phyloP scores from a whole-genome alignment of 768 basidiomycete genomes.

The Trametopsis cervina region DNA sequence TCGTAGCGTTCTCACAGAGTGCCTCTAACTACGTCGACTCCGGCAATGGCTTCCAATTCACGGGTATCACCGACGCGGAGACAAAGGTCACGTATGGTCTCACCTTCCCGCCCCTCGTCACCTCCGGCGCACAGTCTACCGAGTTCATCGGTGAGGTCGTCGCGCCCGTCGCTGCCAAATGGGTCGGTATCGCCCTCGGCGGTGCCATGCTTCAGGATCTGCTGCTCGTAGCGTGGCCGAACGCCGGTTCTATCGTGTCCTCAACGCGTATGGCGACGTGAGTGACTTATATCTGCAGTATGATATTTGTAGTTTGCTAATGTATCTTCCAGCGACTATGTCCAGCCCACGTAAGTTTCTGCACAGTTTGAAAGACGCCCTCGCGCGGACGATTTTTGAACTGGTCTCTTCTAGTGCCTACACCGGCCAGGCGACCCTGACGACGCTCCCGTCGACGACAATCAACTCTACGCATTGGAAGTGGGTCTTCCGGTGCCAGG shows the following conservation, averaged over 20 bases:
- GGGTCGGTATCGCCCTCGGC: conserved; percentile 48
- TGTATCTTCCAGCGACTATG: conserved; percentile 34
- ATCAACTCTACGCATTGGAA: conserved; percentile 61
- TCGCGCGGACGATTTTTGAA: background rate
- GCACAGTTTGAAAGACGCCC: background rate
- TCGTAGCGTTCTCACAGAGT: conserved; percentile 35
- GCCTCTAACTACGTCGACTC: conserved; percentile 41
- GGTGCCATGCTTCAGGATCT: conserved; percentile 51
- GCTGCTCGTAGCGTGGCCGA: conserved; percentile 56
- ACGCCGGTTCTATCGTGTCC: conserved; percentile 42
- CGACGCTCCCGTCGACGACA: conserved; percentile 40
- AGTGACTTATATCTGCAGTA: conserved; percentile 19
- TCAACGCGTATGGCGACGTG: conserved; percentile 50
- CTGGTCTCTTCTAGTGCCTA: conserved; percentile 5
- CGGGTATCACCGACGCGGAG: conserved; percentile 27
- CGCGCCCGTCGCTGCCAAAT: conserved; percentile 45
- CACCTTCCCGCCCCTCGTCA: conserved; percentile 42
- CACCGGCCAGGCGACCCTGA: conserved; percentile 31
- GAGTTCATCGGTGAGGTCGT: conserved; percentile 63
- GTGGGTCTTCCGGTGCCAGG: conserved; percentile 61
- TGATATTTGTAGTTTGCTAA: conserved; percentile 1
- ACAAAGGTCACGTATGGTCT: conserved; percentile 37
- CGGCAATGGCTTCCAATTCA: conserved; percentile 50
- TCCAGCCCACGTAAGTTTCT: conserved; percentile 39
- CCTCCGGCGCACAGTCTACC: conserved; percentile 30